Conservation (phyloP, 805 yeast genomes). For the Yarrowia alimentaria region DNA sequence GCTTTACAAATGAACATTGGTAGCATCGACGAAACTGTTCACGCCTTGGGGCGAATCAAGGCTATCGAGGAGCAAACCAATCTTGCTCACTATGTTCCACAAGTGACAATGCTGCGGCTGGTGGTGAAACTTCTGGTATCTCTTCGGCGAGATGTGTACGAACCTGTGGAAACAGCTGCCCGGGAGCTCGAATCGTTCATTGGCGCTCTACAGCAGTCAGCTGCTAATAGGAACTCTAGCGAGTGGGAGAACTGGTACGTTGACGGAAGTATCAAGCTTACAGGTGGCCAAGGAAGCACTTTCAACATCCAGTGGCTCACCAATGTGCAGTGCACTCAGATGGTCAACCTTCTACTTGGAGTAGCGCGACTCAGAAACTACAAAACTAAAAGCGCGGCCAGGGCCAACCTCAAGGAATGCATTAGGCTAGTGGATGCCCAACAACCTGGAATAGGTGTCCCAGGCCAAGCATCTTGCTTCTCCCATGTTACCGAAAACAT, state of each 20-base stretch:
- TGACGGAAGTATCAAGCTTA: constrained; percentile 19
- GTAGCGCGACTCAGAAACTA: neutral
- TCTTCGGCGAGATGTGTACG: constrained; percentile 2
- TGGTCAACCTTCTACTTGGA: constrained; percentile 1
- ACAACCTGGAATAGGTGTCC: neutral
- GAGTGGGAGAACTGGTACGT: constrained; percentile 26
- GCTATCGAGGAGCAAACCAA: neutral
- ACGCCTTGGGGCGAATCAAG: neutral
- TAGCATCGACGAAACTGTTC: neutral
- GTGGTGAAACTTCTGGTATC: neutral
- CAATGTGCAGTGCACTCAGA: constrained; percentile 2
- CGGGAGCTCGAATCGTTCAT: constrained; percentile 1
- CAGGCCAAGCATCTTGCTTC: constrained; percentile 1
- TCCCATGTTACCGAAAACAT: neutral
- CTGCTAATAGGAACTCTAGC: constrained; percentile 22
- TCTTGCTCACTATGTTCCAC: neutral
- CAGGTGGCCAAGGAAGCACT: constrained; percentile 9
- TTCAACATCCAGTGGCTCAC: constrained; percentile 23
- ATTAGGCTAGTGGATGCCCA: neutral
- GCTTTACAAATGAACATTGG: neutral
- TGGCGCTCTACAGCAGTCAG: neutral
- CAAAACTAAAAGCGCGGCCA: constrained; percentile 7
- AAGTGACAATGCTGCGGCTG: neutral
- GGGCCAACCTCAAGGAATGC: constrained; percentile 4
- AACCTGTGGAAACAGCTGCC: constrained; percentile 3